Conservation (phyloP, 2,329 filamentous ascomycete genomes). For the Torrubiellomyces zombiae region DNA sequence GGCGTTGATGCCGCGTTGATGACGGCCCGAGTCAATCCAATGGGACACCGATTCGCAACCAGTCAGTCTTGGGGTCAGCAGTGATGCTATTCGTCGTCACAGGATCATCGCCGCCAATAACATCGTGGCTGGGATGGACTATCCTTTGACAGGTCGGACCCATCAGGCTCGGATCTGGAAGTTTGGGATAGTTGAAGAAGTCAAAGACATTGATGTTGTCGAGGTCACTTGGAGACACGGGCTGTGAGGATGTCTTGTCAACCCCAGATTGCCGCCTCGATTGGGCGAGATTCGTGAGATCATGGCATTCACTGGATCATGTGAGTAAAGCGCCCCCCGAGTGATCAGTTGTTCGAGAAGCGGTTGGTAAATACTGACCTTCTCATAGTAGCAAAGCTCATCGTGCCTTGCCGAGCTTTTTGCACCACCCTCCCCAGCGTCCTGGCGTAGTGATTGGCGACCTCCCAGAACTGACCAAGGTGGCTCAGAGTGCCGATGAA, state of each 20-base stretch:
- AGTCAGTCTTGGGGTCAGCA: slow-evolving; percentile 7
- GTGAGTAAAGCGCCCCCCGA: not conserved
- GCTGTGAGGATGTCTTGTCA: slow-evolving; percentile 21
- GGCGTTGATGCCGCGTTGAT: no score
- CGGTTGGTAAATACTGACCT: no score
- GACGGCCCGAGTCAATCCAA: no score
- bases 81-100: slow-evolving; percentile 1
- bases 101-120: not conserved
- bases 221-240: slow-evolving; percentile 21
- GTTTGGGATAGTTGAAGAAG: slow-evolving; percentile 26
- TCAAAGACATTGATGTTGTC: slow-evolving; percentile 28
- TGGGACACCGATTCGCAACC: no score
- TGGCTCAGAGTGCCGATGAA: slow-evolving; percentile 24
- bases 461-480: slow-evolving; percentile 26
- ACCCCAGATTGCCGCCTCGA: slow-evolving; percentile 18
- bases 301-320: slow-evolving; percentile 14
- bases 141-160: slow-evolving; percentile 9
- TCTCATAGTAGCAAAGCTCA: slow-evolving; percentile 22
- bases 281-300: slow-evolving; percentile 20
- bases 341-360: not conserved
- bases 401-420: slow-evolving; percentile 17
- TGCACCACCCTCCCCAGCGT: slow-evolving; percentile 22
- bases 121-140: slow-evolving; percentile 8
- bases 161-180: slow-evolving; percentile 8
- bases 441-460: slow-evolving; percentile 24